Evolutionary conservation across 257 asterid species (phyloP), one percentile per base, ranked within the genome.

Genomic region (Ajuga chamaepitys): DNA sequence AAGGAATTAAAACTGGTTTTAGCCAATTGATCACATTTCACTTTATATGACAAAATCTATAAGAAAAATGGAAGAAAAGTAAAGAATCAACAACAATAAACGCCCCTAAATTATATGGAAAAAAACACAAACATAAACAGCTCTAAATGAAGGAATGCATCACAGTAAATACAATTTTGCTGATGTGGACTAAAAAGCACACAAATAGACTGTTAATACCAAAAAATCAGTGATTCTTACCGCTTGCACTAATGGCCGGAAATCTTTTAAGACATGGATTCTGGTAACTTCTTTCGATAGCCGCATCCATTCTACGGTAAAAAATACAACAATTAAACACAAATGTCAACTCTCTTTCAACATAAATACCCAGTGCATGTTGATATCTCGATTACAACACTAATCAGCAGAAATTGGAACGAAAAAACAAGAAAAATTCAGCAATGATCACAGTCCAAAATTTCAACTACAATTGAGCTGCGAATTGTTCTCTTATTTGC

Each of bases 231-330:
- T 5, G 58, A 63, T 67, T 25, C 17, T 52, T 76, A 88, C 96
- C 95, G 58, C 67, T 69, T 12, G 81, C 64, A 37, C 67, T 45
- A 53, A 17, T 46, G 38, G 81, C 70, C 72, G 77, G 80, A 44
- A n/a, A 66, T 72, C 91, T 82, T 71, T 79, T 88, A 28, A 62
- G 70, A 50, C 52, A 28, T 9, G 84, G 62, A 18, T 28, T 69
- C 62, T 35, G 74, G 22, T 55, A 70, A 41, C 44, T 75, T 54
- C 73, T 72, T 14, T 67, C 85, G 38, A 66, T 16, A 16, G 66
- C 80, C 42, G 75, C 85, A 45, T 78, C 84, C 95, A 82, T 85
- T 5, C 17, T 62, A 21, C 58, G 54, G 86, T 71, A 56, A 55
- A 62, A 55, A 67, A 70, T 55, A 62, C 59, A 56, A 68, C 7